Evolutionary conservation across 208 protist genomes (phyloP).

Genomic region (Wallacemonas sp.): DNA sequence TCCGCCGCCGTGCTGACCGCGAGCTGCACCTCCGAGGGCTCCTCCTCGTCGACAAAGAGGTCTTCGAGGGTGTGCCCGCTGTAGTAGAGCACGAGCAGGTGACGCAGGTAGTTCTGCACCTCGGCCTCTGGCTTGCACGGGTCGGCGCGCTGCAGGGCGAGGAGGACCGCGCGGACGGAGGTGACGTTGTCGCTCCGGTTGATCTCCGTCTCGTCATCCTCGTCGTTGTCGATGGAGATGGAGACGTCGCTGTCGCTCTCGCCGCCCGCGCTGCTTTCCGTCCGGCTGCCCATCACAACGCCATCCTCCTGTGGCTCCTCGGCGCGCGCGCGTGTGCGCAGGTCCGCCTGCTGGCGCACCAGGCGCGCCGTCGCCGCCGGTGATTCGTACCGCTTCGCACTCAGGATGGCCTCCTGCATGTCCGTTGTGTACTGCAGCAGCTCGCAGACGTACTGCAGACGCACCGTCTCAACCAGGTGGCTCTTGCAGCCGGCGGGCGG

Average conservation of each 20-base stretch:
- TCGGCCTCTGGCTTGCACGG: slow-evolving; percentile 29
- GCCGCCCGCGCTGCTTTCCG: not conserved
- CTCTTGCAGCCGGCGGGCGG: slow-evolving; percentile 30
- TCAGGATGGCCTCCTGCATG: slow-evolving; percentile 42
- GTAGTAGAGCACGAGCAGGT: slow-evolving; percentile 45
- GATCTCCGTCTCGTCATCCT: not conserved
- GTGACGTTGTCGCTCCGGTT: slow-evolving; percentile 10
- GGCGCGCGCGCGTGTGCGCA: not conserved
- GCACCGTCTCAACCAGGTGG: slow-evolving; percentile 36
- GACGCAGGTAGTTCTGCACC: slow-evolving; percentile 47
- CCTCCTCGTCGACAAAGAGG: slow-evolving; percentile 22
- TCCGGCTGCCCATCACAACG: slow-evolving; percentile 19
- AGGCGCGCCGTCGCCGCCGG: slow-evolving; percentile 17
- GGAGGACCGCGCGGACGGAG: slow-evolving; percentile 36
- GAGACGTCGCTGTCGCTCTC: slow-evolving; percentile 1
- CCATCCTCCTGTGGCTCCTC: slow-evolving; percentile 22
- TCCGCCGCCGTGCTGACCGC: slow-evolving; percentile 24
- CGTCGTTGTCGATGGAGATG: not conserved
- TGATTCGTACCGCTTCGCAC: slow-evolving; percentile 28
- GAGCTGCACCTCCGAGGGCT: slow-evolving; percentile 25
- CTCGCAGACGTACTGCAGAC: slow-evolving; percentile 48
- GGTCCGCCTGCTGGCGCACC: slow-evolving; percentile 17
- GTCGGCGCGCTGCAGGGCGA: slow-evolving; percentile 38
- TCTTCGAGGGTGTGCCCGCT: slow-evolving; percentile 27
- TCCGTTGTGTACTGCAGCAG: slow-evolving; percentile 42